Percentiles rank a stretch among this genome's conserved stretches.
Evolutionary conservation across 441 rosid species (phyloP).

Genomic region (Aleurites moluccanus): DNA sequence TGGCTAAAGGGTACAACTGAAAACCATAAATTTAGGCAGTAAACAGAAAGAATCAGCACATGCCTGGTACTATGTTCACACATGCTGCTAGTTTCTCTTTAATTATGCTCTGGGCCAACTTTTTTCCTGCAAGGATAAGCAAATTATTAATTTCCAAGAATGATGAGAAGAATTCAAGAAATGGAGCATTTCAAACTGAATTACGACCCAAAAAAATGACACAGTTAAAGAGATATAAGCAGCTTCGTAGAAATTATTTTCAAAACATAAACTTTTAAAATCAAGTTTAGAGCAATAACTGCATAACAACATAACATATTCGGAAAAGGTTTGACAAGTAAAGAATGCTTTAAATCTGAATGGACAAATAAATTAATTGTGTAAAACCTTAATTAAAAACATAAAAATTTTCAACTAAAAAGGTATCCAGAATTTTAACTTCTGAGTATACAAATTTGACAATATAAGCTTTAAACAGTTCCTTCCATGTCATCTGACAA

Average conservation of each 20-base stretch:
- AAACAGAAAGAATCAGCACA: not conserved
- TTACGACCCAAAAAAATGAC: not conserved
- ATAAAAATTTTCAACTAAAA: no score
- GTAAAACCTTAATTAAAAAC: no score
- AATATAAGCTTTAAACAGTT: no score
- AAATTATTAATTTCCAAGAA: not conserved
- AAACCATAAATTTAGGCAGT: not conserved
- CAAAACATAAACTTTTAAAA: no score
- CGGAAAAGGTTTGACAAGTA: no score
- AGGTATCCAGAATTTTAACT: no score
- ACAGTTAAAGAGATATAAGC: not conserved
- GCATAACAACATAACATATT: no score
- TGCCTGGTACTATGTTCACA: conserved; percentile 77
- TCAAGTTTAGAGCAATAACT: no score
- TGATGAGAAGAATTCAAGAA: not conserved
- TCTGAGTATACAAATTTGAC: no score
- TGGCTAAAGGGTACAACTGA: not conserved
- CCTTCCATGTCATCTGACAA: no score
- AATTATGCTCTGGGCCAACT: conserved; percentile 72
- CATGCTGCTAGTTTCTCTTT: conserved; percentile 82
- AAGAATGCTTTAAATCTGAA: no score
- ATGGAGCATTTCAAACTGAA: not conserved
- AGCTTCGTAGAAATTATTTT: not conserved
- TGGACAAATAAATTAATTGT: no score
- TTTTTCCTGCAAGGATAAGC: conserved; percentile 47